These are phyloP conservation scores for Wickerhamiella hasegawae DNA, from an alignment of 805 yeast species.

Conservation along the genomic window DNA sequence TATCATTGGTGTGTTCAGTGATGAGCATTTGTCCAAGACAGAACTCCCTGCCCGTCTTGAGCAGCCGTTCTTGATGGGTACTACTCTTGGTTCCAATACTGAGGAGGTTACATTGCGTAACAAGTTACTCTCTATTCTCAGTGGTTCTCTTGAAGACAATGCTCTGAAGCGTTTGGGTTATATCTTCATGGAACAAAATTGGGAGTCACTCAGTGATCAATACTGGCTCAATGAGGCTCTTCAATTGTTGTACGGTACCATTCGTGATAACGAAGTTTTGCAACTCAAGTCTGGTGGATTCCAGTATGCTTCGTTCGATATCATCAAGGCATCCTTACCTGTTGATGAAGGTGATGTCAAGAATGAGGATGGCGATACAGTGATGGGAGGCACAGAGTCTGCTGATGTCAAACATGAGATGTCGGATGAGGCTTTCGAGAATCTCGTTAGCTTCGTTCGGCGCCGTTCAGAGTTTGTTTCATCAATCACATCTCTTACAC, in stretches of 20 bases:
- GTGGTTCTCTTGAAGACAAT: conserved; percentile 61
- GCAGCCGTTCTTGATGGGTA: conserved; percentile 90
- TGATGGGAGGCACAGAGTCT: conserved; percentile 10
- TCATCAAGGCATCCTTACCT: conserved; percentile 2
- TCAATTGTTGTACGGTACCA: conserved; percentile 68
- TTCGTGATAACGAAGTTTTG: conserved; percentile 35
- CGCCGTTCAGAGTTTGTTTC: conserved; percentile 19
- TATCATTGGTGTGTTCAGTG: conserved; percentile 75
- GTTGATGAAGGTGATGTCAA: conserved; percentile 22
- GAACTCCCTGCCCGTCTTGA: conserved; percentile 92
- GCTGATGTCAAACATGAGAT: conserved; percentile 11
- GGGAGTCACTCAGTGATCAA: conserved; percentile 89
- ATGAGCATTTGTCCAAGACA: conserved; percentile 57
- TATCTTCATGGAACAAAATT: conserved; percentile 84
- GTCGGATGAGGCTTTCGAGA: conserved; percentile 17
- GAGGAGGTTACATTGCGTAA: conserved; percentile 60
- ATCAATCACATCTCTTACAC: conserved; percentile 27
- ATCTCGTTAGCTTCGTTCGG: conserved; percentile 23
- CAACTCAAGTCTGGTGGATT: conserved; percentile 21
- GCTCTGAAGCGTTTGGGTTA: conserved; percentile 68
- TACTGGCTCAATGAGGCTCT: conserved; percentile 92
- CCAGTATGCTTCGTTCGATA: background rate
- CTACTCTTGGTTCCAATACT: conserved; percentile 32
- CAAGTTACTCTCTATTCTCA: conserved; percentile 63
- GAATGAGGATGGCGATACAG: conserved; percentile 12